A percentile compares a stretch with the other conserved stretches of the same genome.
Evolutionary conservation across 306 rosid species (phyloP).

Genomic region (Amphicarpaea edgeworthii): DNA sequence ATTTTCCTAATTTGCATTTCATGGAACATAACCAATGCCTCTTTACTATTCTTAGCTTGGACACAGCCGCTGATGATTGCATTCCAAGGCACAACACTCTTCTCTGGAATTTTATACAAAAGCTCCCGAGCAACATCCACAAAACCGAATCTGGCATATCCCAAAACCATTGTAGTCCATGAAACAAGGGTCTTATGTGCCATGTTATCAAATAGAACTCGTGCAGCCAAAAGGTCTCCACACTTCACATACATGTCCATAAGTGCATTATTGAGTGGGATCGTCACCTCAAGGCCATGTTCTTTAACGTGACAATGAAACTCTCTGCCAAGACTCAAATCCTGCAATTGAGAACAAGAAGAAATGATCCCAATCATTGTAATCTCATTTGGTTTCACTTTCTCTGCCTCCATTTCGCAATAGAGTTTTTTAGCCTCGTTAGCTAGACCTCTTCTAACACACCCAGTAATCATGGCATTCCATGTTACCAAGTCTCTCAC

Average conservation of each 20-base stretch:
- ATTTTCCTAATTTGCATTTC: slow-evolving; percentile 75
- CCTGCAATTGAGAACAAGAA: slow-evolving; percentile 74
- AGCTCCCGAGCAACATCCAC: slow-evolving; percentile 63
- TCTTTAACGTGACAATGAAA: slow-evolving; percentile 46
- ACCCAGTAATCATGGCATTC: slow-evolving; percentile 86
- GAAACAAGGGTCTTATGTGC: slow-evolving; percentile 70
- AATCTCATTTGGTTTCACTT: slow-evolving; percentile 75
- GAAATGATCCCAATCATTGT: slow-evolving; percentile 84
- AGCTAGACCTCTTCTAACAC: slow-evolving; percentile 67
- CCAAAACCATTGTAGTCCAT: slow-evolving; percentile 81
- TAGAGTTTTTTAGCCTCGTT: slow-evolving; percentile 62
- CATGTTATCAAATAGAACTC: slow-evolving; percentile 61
- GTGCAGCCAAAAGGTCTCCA: slow-evolving; percentile 64
- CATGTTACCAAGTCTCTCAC: slow-evolving; percentile 86
- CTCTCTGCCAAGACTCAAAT: slow-evolving; percentile 60
- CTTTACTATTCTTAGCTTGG: slow-evolving; percentile 73
- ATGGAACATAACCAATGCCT: slow-evolving; percentile 78
- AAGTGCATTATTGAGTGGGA: slow-evolving; percentile 71
- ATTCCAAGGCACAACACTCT: slow-evolving; percentile 81
- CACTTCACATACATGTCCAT: slow-evolving; percentile 87
- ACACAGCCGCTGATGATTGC: slow-evolving; percentile 83
- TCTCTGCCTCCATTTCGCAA: slow-evolving; percentile 60
- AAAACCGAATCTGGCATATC: slow-evolving; percentile 77
- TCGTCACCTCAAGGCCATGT: slow-evolving; percentile 60
- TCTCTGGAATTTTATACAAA: slow-evolving; percentile 73